A percentile compares a stretch with the other conserved stretches of the same genome.
phyloP scores from a whole-genome alignment of 352 stramenopile species.

The Aphanomyces astaci region DNA sequence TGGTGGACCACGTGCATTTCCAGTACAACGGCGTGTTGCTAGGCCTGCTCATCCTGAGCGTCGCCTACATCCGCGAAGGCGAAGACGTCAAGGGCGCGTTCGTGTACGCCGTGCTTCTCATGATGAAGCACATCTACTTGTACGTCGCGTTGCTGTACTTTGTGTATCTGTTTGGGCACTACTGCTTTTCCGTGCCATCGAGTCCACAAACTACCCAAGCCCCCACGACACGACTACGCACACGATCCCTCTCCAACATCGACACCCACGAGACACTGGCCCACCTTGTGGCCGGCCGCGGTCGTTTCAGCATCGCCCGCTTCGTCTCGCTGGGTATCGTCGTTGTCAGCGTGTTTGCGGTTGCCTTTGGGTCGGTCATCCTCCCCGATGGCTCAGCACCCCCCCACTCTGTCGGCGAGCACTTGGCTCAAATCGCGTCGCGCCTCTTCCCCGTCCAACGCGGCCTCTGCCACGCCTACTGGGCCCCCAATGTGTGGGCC shows the following conservation, averaged over 20 bases:
- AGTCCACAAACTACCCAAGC: background rate
- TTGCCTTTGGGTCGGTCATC: constrained; percentile 75
- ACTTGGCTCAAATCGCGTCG: constrained; percentile 81
- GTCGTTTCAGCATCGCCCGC: constrained; percentile 44
- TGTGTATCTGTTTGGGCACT: constrained; percentile 89
- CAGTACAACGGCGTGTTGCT: constrained; percentile 99
- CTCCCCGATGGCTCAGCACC: constrained; percentile 35
- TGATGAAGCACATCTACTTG: constrained; percentile 98
- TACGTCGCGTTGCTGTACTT: constrained; percentile 94
- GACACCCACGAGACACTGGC: constrained; percentile 63
- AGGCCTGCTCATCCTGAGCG: constrained; percentile 88
- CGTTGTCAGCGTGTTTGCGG: constrained; percentile 72
- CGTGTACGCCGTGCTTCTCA: constrained; percentile 89
- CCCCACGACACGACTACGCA: constrained; percentile 28
- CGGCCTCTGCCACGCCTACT: constrained; percentile 97
- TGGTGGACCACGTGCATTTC: constrained; percentile 99
- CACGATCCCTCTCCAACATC: constrained; percentile 63
- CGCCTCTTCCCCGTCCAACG: constrained; percentile 95
- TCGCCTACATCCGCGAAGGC: constrained; percentile 69
- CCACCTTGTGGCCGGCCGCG: constrained; percentile 45
- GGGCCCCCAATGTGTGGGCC: constrained; percentile 97
- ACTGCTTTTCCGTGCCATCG: constrained; percentile 57
- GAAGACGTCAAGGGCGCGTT: constrained; percentile 82
- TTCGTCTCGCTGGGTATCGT: constrained; percentile 82
- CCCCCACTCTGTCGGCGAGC: constrained; percentile 38